Percentiles rank a stretch among this genome's conserved stretches.
phyloP scores from a whole-genome alignment of 2,329 filamentous ascomycete species.

The Penicillium sp. region DNA sequence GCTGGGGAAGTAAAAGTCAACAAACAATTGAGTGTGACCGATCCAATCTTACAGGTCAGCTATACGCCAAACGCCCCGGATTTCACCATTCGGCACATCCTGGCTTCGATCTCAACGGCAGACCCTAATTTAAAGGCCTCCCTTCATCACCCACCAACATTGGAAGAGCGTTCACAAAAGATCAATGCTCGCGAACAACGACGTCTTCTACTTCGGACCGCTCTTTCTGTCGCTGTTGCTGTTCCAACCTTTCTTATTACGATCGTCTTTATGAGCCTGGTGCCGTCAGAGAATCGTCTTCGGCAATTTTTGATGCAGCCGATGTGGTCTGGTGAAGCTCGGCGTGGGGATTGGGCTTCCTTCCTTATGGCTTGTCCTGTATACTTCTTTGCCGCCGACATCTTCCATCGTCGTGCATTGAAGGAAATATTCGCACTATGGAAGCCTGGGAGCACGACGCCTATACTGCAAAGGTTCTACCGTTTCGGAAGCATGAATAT shows the following conservation, averaged over 20 bases:
- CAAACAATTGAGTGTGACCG: slow-evolving; percentile 50
- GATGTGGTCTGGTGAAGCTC: slow-evolving; percentile 64
- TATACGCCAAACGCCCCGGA: background rate
- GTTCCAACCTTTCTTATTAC: background rate
- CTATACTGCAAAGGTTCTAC: slow-evolving; percentile 69
- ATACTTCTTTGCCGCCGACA: slow-evolving; percentile 77
- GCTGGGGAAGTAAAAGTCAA: slow-evolving; percentile 44
- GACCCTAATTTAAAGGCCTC: slow-evolving; percentile 58
- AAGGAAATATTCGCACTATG: slow-evolving; percentile 75
- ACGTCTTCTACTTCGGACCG: slow-evolving; percentile 63
- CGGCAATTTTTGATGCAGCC: slow-evolving; percentile 64
- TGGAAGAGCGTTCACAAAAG: slow-evolving; percentile 71
- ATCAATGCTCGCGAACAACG: slow-evolving; percentile 67
- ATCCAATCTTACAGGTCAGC: slow-evolving; percentile 35
- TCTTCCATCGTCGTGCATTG: slow-evolving; percentile 72
- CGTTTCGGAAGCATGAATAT: slow-evolving; percentile 94
- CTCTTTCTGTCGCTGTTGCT: slow-evolving; percentile 55
- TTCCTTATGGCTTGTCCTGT: slow-evolving; percentile 77
- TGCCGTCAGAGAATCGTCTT: slow-evolving; percentile 54
- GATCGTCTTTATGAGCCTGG: slow-evolving; percentile 71
- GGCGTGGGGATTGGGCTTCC: slow-evolving; percentile 68
- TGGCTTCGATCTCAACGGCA: background rate
- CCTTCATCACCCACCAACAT: slow-evolving; percentile 71
- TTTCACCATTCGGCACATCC: background rate
- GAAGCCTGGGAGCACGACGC: slow-evolving; percentile 67